A percentile compares a stretch with the other conserved stretches of the same genome.
These are phyloP conservation scores for Coniella vitis DNA, from an alignment of 2,329 filamentous ascomycete genomes.

Conservation along the genomic window DNA sequence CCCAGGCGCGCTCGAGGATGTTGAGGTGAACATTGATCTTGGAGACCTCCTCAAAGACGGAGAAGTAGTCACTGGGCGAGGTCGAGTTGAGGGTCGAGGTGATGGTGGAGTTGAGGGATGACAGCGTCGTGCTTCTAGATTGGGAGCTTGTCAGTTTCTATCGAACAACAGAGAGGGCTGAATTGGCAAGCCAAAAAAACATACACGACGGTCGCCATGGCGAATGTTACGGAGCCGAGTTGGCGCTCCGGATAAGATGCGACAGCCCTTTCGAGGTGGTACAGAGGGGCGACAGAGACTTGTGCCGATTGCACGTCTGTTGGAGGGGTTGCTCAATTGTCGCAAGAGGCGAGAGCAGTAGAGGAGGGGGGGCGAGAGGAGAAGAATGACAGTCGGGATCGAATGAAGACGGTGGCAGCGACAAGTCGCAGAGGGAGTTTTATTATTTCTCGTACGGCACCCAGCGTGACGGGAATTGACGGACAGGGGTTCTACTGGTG, in stretches of 20 bases:
- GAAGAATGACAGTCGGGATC: neutral
- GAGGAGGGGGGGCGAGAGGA: neutral
- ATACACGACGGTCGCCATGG: slow-evolving; percentile 16
- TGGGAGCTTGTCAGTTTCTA: neutral
- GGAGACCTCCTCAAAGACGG: slow-evolving; percentile 56
- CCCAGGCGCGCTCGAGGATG: slow-evolving; percentile 82
- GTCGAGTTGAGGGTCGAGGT: slow-evolving; percentile 36
- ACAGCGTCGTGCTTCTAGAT: slow-evolving; percentile 16
- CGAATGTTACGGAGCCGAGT: neutral
- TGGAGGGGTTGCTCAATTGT: neutral
- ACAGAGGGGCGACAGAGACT: neutral
- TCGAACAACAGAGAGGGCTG: too few relatives aligned
- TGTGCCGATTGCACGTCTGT: too few relatives aligned
- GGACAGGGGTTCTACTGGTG: neutral
- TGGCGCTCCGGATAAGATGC: slow-evolving; percentile 2
- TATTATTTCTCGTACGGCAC: slow-evolving; percentile 1
- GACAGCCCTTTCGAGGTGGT: neutral
- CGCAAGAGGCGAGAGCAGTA: too few relatives aligned
- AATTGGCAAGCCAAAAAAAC: neutral
- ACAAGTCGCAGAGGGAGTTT: slow-evolving; percentile 5
- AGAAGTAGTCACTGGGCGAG: slow-evolving; percentile 42
- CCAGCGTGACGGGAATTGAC: neutral
- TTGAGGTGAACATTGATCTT: slow-evolving; percentile 82
- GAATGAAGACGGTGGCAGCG: neutral
- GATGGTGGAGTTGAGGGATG: slow-evolving; percentile 44